phyloP scores from a whole-genome alignment of 2,329 filamentous ascomycete species.

The Penicillium crustosum region DNA sequence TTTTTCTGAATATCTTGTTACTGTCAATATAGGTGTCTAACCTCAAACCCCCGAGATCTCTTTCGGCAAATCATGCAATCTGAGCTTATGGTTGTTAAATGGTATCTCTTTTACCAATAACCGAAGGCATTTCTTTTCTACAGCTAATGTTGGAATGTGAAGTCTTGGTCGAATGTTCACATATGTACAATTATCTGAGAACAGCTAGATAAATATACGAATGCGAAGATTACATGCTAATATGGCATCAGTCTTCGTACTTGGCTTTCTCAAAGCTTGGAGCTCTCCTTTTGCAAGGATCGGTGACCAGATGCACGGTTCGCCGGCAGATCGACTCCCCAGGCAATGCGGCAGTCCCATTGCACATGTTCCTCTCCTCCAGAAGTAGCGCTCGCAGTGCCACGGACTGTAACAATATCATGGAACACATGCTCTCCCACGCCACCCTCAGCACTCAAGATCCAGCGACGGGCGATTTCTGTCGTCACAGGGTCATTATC shows the following conservation, averaged over 20 bases:
- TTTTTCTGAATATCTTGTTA: too few relatives aligned
- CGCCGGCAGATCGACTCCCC: conserved; percentile 22
- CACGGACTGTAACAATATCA: conserved; percentile 20
- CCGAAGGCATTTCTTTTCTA: background rate
- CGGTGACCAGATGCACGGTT: conserved; percentile 23
- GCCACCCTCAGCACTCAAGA: conserved; percentile 31
- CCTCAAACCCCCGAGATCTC: too few relatives aligned
- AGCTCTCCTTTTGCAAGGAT: conserved; percentile 18
- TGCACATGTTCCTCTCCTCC: conserved; percentile 18
- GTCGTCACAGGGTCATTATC: conserved; percentile 33
- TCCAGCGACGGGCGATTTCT: conserved; percentile 42
- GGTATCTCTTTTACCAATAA: too few relatives aligned
- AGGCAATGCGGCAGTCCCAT: conserved; percentile 26
- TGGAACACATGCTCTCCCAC: conserved; percentile 31
- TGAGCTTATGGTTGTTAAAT: too few relatives aligned
- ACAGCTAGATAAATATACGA: background rate
- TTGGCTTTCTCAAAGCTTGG: conserved; percentile 8
- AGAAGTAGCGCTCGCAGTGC: background rate
- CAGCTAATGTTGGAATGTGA: background rate
- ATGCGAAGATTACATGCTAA: background rate
- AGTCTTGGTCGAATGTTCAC: background rate
- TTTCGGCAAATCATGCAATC: too few relatives aligned
- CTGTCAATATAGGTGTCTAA: too few relatives aligned
- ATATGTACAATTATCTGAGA: background rate
- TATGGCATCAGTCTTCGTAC: background rate